Evolutionary conservation across 768 basidiomycete genomes (phyloP), one percentile per base, ranked within the genome.

Genomic region (Kondoa subrosea): DNA sequence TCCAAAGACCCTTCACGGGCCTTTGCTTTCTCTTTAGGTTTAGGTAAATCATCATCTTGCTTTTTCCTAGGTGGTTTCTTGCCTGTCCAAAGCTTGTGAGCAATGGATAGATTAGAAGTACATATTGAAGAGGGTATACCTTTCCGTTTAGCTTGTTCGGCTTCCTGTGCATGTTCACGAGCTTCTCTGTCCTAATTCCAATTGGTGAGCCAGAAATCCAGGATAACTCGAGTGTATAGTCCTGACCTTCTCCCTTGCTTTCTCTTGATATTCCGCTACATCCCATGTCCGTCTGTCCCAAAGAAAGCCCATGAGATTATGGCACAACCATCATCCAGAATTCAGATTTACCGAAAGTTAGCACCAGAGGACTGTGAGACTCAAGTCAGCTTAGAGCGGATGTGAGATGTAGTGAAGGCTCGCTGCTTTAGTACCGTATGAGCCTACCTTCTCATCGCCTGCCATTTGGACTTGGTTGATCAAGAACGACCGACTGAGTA

Each of bases 1-100:
- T 90, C 91, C 4, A 99, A 80, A 27, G 88, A 83, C 0, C 78
- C 80, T 40, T 91, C 91, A 58, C 95, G 86, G 72, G 85, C 86
- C 75, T 95, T 85, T 85, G 96, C 88, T 67, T 89, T 83, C 73
- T 95, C 86, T 1, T 91, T 97, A 1, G 95, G 88, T 75, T 91
- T 92, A 0, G 95, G 93, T 1, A 93, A 77, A 72, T 93, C 88
- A 50, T 86, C 85, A 66, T 68, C 57, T 61, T 66, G 66, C 26
- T 56, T 61, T 1, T 72, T 67, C 15, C 71, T 73, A 27, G 29
- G 61, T 25, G 72, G 64, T 72, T 84, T 84, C 81, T 92, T 92
- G 60, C 92, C 91, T 91, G 76, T 56, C n/a, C 1, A 26, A 31
- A 57, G 31, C 4, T 31, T 29, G 40, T 66, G 69, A 58, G 32